phyloP scores from a whole-genome alignment of 257 asterid genomes.

The Catharanthus roseus region DNA sequence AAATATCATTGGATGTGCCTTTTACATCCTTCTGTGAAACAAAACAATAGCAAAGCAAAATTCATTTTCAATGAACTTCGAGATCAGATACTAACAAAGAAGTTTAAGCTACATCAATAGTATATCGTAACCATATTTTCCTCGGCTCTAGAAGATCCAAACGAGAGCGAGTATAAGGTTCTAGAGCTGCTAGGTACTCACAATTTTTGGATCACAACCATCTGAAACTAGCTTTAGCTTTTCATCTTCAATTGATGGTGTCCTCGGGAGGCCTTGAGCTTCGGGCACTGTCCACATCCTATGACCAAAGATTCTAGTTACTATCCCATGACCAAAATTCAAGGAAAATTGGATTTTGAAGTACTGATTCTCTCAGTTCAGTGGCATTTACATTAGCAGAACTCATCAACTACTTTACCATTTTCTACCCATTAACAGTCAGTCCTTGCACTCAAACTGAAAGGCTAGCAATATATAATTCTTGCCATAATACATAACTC shows the following conservation, averaged over 20 bases:
- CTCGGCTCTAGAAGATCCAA: neutral
- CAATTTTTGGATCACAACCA: conserved; percentile 50
- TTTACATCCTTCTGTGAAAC: conserved; percentile 39
- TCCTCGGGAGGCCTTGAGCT: conserved; percentile 47
- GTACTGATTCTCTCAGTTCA: neutral
- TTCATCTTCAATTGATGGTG: conserved; percentile 29
- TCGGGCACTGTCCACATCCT: conserved; percentile 96
- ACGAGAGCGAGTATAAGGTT: neutral
- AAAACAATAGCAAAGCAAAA: conserved; percentile 8
- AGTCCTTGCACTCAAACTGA: neutral
- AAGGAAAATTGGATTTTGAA: neutral
- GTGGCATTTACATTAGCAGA: neutral
- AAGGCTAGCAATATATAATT: neutral
- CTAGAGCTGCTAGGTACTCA: conserved; percentile 31
- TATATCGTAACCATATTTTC: neutral
- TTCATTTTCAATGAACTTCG: conserved; percentile 3
- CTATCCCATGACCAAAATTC: conserved; percentile 1
- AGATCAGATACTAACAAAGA: neutral
- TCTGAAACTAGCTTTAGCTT: conserved; percentile 56
- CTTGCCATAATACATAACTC: neutral
- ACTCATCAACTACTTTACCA: neutral
- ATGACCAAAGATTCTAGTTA: conserved; percentile 21
- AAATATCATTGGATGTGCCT: conserved; percentile 37
- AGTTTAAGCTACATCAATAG: neutral
- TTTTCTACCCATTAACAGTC: neutral